Conservation (phyloP, 1,284 basidiomycete species). For the Entoloma clypeatum region DNA sequence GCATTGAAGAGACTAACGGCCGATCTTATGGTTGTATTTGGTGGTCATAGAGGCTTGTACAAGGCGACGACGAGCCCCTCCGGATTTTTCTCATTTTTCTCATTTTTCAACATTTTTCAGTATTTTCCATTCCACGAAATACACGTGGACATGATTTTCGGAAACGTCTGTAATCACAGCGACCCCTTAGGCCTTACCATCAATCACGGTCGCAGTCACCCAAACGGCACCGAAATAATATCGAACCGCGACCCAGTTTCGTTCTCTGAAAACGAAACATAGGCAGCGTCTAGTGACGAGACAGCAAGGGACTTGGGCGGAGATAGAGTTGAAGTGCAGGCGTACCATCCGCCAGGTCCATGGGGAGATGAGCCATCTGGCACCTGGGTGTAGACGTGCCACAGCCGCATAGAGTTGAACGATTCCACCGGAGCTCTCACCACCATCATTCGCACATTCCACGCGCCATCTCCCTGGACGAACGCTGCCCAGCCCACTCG, state of each 20-base stretch:
- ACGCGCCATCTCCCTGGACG: too few relatives aligned
- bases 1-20: too few relatives aligned
- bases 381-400: conserved; percentile 64
- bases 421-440: conserved; percentile 85
- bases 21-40: too few relatives aligned
- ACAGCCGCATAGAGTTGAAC: conserved; percentile 85
- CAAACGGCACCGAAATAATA: conserved; percentile 63
- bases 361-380: conserved; percentile 78
- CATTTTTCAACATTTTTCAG: too few relatives aligned
- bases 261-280: conserved; percentile 78
- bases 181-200: conserved; percentile 71
- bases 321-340: conserved; percentile 1
- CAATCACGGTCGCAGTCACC: conserved; percentile 45
- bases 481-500: too few relatives aligned
- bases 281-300: conserved; percentile 66
- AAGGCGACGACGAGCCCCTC: too few relatives aligned
- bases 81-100: too few relatives aligned
- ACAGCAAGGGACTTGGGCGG: background rate
- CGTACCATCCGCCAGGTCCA: conserved; percentile 76
- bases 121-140: too few relatives aligned
- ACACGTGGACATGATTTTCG: too few relatives aligned
- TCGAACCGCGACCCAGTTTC: conserved; percentile 68
- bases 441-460: too few relatives aligned
- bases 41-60: too few relatives aligned
- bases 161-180: too few relatives aligned